Base-by-base conservation (phyloP, 2,329 filamentous ascomycete species). In the Fusarium falciforme region DNA sequence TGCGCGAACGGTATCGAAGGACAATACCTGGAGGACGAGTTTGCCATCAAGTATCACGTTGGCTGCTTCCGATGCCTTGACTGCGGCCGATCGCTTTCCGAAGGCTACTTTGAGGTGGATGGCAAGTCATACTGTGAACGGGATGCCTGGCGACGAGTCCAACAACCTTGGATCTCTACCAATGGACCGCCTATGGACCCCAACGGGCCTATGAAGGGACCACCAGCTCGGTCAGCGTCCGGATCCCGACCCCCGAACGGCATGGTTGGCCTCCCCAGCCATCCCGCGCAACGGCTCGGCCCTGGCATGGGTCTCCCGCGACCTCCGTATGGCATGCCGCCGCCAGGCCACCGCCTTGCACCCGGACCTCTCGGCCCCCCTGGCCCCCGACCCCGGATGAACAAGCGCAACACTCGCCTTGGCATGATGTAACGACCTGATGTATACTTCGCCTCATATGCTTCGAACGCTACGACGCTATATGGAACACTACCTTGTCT, bases 1-100 rank as follows among this genome's bases (percentile, higher is more conserved):
- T 99, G 96, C 82, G 89, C 93, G 73, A 86, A 87, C 12, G 96
- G 96, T 16, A 98, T 99, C 75, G 96, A 99, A 82, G 96, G 96
- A 0, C 92, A 95, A 76, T 99, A 97, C 78, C 87, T 98, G 40
- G 95, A 98, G 81, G 97, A 96, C 33, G 93, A 94, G 77, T 83
- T 86, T 42, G 85, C 88, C 36, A 88, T 91, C 76, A 98, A 98
- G 81, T 96, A 95, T 82, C 96, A 99, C 81, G 90, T 94, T 0
- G 87, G 89, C 9, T 99, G 96, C 83, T 94, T 99, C 84, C 92
- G 91, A 58, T 98, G 96, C 80, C 88, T 89, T 52, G 92, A 94
- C 75, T 98, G 96, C 80, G 89, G 91, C 35, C 84, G 90, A 55
- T 90, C 92, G 3, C 87, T 98, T 14, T 89, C 89, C 22, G 92